These are phyloP conservation scores for Penicillium sp. DNA, from an alignment of 2,329 filamentous ascomycete species.

Conservation along the genomic window DNA sequence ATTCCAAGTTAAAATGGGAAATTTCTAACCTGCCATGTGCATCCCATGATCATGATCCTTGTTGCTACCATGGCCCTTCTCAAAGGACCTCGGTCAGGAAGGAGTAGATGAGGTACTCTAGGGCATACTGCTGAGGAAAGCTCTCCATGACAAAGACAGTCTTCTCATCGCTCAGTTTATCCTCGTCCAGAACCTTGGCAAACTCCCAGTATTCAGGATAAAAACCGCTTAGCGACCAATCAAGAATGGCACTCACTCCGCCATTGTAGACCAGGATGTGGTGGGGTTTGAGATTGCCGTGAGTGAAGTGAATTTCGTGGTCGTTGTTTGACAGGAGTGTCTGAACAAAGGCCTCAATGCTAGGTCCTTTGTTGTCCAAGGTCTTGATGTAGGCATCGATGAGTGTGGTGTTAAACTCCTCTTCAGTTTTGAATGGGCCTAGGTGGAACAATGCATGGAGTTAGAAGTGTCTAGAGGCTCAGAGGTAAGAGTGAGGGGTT, in stretches of 20 bases:
- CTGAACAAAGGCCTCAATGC: constrained; percentile 10
- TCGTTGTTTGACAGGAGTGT: constrained; percentile 12
- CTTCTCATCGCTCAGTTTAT: not conserved
- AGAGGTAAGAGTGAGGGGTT: not conserved
- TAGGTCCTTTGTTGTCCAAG: constrained; percentile 10
- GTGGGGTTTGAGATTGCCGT: constrained; percentile 29
- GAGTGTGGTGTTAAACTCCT: constrained; percentile 23
- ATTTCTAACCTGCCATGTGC: too few species aligned
- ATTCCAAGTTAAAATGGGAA: too few species aligned
- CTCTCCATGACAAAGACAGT: not conserved
- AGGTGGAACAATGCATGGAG: not conserved
- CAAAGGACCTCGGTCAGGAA: not conserved
- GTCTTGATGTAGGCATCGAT: constrained; percentile 12
- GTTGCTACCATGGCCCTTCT: too few species aligned
- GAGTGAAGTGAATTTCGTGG: constrained; percentile 26
- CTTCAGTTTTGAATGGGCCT: constrained; percentile 25
- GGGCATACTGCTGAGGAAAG: not conserved
- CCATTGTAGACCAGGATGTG: constrained; percentile 30
- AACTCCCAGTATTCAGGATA: constrained; percentile 42
- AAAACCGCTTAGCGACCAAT: constrained; percentile 41
- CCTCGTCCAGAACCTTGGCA: constrained; percentile 23
- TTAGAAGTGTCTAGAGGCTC: not conserved
- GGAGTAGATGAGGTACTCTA: not conserved
- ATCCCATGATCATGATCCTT: too few species aligned
- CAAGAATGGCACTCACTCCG: constrained; percentile 28